phyloP scores from a whole-genome alignment of 2,329 filamentous ascomycete genomes.

The Aspergillus piperis region DNA sequence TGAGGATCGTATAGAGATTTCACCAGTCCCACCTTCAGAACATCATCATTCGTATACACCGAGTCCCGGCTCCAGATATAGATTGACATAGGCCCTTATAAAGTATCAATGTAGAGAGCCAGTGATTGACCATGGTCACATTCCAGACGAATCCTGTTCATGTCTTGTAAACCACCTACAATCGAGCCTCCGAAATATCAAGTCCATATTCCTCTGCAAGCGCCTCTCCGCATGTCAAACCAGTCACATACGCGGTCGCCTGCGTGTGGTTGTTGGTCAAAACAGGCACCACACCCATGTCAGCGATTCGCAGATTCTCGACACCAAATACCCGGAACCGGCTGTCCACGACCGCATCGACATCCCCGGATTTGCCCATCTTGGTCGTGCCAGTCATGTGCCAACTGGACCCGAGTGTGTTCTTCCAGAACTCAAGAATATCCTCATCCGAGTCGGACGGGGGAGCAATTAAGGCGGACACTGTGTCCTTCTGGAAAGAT shows the following conservation, averaged over 20 bases:
- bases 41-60: no score
- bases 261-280: constrained; percentile 54
- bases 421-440: constrained; percentile 50
- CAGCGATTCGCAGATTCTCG: constrained; percentile 43
- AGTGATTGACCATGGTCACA: background rate
- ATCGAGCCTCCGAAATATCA: constrained; percentile 6
- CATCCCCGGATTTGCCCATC: constrained; percentile 54
- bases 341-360: constrained; percentile 52
- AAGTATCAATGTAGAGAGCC: background rate
- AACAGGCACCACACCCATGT: constrained; percentile 48
- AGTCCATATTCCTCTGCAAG: constrained; percentile 50
- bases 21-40: no score
- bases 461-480: constrained; percentile 47
- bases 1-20: no score
- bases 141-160: background rate
- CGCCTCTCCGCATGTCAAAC: constrained; percentile 55
- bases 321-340: constrained; percentile 43
- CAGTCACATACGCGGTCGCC: constrained; percentile 57
- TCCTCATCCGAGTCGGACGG: constrained; percentile 56
- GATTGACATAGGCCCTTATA: no score
- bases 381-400: constrained; percentile 60
- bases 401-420: constrained; percentile 52
- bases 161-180: background rate
- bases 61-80: no score
- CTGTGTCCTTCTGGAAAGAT: constrained; percentile 48